Evolutionary conservation across 768 basidiomycete species (phyloP).

Genomic region (Chalciporus pseudorubinellus): DNA sequence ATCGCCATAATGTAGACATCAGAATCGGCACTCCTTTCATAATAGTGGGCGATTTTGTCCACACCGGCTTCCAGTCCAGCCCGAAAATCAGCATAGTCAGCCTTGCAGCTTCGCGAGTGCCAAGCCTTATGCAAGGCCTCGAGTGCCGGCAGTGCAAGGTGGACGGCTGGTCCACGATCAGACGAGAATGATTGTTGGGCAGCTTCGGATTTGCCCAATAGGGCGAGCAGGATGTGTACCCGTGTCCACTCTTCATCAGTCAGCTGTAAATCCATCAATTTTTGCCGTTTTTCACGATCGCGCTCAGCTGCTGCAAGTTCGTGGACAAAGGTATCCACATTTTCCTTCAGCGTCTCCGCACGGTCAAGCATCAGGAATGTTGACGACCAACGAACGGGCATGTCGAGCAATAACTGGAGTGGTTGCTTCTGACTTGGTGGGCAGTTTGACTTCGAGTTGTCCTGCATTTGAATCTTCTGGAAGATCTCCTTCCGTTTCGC

Average conservation of each 20-base stretch:
- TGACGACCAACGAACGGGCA: background rate
- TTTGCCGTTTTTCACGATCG: background rate
- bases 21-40: background rate
- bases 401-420: background rate
- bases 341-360: too few species aligned
- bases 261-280: background rate
- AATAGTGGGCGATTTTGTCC: constrained; percentile 1
- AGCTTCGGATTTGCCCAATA: background rate
- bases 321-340: background rate
- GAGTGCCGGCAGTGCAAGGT: too few species aligned
- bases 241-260: constrained; percentile 1
- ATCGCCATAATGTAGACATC: too few species aligned
- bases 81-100: background rate
- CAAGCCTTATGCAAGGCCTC: too few species aligned
- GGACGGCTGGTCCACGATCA: too few species aligned
- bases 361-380: background rate
- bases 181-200: too few species aligned
- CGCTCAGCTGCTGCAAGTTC: background rate
- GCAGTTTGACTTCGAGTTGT: background rate
- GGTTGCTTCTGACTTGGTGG: background rate
- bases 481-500: background rate
- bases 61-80: constrained; percentile 1
- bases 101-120: background rate
- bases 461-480: background rate
- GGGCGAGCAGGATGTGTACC: background rate